Evolutionary conservation across 176 grass and related monocot species (phyloP), one percentile per base, ranked within the genome.

Genomic region (Hordeum marinum): DNA sequence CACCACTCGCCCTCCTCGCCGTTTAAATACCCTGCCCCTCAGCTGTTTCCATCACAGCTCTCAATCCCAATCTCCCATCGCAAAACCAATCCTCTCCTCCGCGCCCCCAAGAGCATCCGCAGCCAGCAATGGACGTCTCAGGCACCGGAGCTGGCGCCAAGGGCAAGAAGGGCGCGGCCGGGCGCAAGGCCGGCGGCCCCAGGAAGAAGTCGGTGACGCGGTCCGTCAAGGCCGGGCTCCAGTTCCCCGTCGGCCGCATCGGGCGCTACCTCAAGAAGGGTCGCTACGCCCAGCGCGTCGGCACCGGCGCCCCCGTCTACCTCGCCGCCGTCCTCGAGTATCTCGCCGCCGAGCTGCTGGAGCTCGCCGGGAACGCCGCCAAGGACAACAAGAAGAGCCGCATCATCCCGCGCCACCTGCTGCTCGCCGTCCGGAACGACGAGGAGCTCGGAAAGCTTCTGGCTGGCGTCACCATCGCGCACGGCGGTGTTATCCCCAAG

Each of bases 241-340:
- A 94, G 87, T 94, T 94, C 81, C 92, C 92, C 48, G 92, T 94
- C 61, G 89, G 92, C 21, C 92, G 92, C 9, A 91, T 94, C 78
- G 89, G 89, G 1, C 89, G 92, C 61, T 94, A 42, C 87, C 89
- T 94, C 12, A 94, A 94, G 89, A 89, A 89, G 41, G 92, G 92
- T 12, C 92, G 92, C 1, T 94, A 94, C 68, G 87, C 89, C 7
- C 77, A 85, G 78, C 92, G 92, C 35, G 78, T 94, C n/a, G 92
- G 92, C 72, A 34, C 64, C 25, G 92, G 92, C 34, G 92, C 89
- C 25, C 92, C 92, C 20, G 92, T 94, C 37, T 94, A 90, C 85
- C 92, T 94, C 45, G 90, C 92, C 29, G 90, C 90, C 37, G 87
- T 94, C 61, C 90, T 94, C 11, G 92, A 94, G 72, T 94, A 94